A percentile compares a stretch with the other conserved stretches of the same genome.
Evolutionary conservation across 1,139 yeast species (phyloP).

Genomic region (Martiniozyma asiatica): DNA sequence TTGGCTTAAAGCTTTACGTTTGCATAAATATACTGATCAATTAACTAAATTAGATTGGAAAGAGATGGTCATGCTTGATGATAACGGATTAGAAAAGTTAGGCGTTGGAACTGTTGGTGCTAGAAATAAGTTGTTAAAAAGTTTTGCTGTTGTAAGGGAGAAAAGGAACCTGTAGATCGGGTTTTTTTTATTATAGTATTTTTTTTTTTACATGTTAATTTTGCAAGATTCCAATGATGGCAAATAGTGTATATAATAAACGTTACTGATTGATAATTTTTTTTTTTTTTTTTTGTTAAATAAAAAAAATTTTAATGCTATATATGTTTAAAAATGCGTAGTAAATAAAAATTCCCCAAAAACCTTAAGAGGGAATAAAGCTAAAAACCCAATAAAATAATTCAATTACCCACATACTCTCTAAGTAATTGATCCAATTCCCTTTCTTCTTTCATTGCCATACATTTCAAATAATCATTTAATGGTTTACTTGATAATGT

Average conservation of each 20-base stretch:
- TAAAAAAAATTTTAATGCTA: too few species aligned
- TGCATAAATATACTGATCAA: constrained; percentile 88
- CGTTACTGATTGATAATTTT: too few species aligned
- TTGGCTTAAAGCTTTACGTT: constrained; percentile 80
- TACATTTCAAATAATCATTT: constrained; percentile 19
- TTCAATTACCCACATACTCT: constrained; percentile 19
- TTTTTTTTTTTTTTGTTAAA: too few species aligned
- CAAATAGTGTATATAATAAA: too few species aligned
- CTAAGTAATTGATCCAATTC: constrained; percentile 21
- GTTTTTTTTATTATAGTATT: too few species aligned
- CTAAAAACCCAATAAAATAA: background rate
- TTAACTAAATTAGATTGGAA: constrained; percentile 69
- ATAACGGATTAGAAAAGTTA: constrained; percentile 53
- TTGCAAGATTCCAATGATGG: too few species aligned
- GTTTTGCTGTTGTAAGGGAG: constrained; percentile 73
- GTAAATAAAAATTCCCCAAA: too few species aligned
- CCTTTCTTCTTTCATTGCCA: constrained; percentile 21
- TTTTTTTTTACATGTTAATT: too few species aligned
- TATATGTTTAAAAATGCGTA: too few species aligned
- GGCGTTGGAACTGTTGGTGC: constrained; percentile 96
- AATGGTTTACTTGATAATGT: constrained; percentile 8
- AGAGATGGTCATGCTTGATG: constrained; percentile 60
- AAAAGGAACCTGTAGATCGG: too few species aligned
- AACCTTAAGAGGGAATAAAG: background rate
- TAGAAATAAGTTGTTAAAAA: constrained; percentile 79